Evolutionary conservation across 116 monocot species (phyloP).

Genomic region (Iris pallida): DNA sequence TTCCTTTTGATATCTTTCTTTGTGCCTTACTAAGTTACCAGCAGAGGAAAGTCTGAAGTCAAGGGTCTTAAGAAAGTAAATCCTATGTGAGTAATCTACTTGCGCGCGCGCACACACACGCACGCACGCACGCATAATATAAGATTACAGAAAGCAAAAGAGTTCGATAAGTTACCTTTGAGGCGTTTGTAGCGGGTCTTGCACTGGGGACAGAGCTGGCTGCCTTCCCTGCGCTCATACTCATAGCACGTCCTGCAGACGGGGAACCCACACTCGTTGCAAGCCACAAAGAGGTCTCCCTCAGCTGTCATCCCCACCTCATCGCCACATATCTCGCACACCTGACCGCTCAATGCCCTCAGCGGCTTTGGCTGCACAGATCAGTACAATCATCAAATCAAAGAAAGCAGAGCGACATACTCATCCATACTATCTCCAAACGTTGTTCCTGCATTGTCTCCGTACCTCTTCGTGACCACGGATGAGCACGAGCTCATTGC

Average conservation of each 20-base stretch:
- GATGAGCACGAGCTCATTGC: constrained; percentile 95
- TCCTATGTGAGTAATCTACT: background rate
- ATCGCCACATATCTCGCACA: constrained; percentile 96
- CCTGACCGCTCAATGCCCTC: constrained; percentile 62
- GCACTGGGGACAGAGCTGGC: constrained; percentile 92
- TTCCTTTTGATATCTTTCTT: background rate
- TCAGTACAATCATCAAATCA: background rate
- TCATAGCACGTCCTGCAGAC: constrained; percentile 95
- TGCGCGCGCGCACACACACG: background rate
- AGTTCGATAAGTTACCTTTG: constrained; percentile 43
- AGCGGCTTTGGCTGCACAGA: constrained; percentile 55
- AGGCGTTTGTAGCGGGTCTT: constrained; percentile 93
- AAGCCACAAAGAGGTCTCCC: constrained; percentile 89
- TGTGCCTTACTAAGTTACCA: background rate
- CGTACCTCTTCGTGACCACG: constrained; percentile 83
- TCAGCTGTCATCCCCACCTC: constrained; percentile 74
- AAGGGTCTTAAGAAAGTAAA: background rate
- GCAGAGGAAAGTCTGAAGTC: too few relatives aligned
- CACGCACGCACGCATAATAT: background rate
- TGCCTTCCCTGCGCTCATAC: constrained; percentile 91
- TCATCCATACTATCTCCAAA: background rate
- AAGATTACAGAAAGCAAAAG: background rate
- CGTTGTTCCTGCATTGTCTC: background rate
- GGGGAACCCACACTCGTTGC: constrained; percentile 97
- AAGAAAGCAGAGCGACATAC: background rate